Percentiles rank a stretch among this genome's conserved stretches.
Evolutionary conservation across 768 basidiomycete genomes (phyloP).

Genomic region (Exidia glandulosa): DNA sequence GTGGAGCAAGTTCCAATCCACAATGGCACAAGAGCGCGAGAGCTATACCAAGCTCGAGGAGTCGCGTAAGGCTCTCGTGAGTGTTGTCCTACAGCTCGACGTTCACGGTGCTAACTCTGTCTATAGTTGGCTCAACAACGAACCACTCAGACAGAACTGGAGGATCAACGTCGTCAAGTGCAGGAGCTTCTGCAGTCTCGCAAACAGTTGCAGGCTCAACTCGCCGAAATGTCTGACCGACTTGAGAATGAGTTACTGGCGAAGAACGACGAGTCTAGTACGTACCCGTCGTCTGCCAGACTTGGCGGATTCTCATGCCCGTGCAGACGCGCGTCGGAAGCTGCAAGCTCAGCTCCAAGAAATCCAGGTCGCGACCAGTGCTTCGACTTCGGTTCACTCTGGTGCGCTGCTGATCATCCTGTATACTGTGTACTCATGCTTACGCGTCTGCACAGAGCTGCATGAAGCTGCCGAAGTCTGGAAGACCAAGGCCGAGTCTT

Average conservation of each 20-base stretch:
- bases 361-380: conserved; percentile 45
- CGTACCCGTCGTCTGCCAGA: conserved; percentile 5
- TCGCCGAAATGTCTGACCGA: conserved; percentile 41
- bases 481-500: conserved; percentile 49
- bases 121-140: conserved; percentile 55
- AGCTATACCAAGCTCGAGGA: conserved; percentile 56
- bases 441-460: conserved; percentile 33
- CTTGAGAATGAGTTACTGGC: conserved; percentile 39
- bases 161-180: conserved; percentile 50
- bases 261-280: conserved; percentile 52
- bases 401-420: conserved; percentile 26
- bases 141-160: conserved; percentile 50
- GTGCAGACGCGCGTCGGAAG: conserved; percentile 44
- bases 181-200: conserved; percentile 46
- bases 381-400: conserved; percentile 48
- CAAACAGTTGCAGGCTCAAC: conserved; percentile 47
- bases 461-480: conserved; percentile 54
- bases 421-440: neutral
- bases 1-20: conserved; percentile 55
- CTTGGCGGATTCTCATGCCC: neutral
- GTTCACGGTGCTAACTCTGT: conserved; percentile 2
- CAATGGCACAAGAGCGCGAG: conserved; percentile 47
- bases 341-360: conserved; percentile 52
- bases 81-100: conserved; percentile 11
- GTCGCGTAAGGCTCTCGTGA: conserved; percentile 56